Conservation (phyloP, 1,139 yeast species). For the Hyphopichia buzzinii region DNA sequence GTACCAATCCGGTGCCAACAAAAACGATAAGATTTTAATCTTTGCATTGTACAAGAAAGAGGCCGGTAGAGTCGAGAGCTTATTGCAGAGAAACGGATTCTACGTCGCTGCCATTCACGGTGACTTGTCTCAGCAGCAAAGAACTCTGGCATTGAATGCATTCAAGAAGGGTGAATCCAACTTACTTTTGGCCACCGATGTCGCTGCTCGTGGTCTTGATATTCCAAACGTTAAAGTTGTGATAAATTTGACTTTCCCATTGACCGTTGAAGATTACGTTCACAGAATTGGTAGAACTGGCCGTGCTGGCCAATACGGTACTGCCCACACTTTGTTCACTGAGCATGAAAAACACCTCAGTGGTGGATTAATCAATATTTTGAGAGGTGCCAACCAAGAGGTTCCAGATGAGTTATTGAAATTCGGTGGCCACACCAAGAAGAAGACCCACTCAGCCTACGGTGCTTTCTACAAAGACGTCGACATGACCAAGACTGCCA, state of each 20-base stretch:
- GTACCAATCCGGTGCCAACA: constrained; percentile 65
- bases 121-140: constrained; percentile 87
- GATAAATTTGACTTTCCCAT: constrained; percentile 93
- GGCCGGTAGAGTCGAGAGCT: constrained; percentile 85
- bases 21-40: constrained; percentile 78
- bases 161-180: constrained; percentile 81
- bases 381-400: constrained; percentile 90
- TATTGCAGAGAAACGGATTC: constrained; percentile 70
- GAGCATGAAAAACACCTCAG: constrained; percentile 96
- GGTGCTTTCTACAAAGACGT: constrained; percentile 96
- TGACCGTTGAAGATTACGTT: constrained; percentile 96
- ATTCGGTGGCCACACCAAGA: constrained; percentile 96
- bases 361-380: constrained; percentile 89
- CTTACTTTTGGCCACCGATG: constrained; percentile 92
- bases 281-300: constrained; percentile 99
- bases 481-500: constrained; percentile 82
- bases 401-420: constrained; percentile 96
- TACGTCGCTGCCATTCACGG: constrained; percentile 94
- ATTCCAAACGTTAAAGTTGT: constrained; percentile 97
- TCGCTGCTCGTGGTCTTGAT: constrained; percentile 98
- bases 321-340: constrained; percentile 92
- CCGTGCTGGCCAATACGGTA: constrained; percentile 94
- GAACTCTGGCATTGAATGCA: constrained; percentile 81
- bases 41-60: constrained; percentile 96
- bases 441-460: constrained; percentile 93